Evolutionary conservation across 192 early-diverging fungal genomes (phyloP).

Genomic region (Fimicolochytrium jonesii): DNA sequence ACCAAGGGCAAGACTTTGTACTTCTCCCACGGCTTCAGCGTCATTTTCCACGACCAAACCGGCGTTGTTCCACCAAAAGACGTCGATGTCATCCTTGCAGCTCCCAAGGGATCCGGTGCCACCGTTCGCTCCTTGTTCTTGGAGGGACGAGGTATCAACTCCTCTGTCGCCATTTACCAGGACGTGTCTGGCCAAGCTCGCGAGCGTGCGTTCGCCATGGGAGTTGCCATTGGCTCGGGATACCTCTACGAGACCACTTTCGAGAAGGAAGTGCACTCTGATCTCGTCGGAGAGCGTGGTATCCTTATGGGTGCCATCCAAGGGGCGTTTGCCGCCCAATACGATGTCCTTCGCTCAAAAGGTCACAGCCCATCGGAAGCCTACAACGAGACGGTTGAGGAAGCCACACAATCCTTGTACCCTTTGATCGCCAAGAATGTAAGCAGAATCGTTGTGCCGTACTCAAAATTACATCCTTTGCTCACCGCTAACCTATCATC

Average conservation of each 20-base stretch:
- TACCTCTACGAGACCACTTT: conserved; percentile 98
- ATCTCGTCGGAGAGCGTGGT: conserved; percentile 95
- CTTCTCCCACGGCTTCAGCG: conserved; percentile 96
- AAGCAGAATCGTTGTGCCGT: too few species aligned
- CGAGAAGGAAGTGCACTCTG: conserved; percentile 94
- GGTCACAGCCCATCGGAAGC: conserved; percentile 97
- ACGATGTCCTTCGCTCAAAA: conserved; percentile 88
- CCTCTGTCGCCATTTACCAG: conserved; percentile 91
- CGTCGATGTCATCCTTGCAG: conserved; percentile 93
- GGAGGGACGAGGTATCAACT: conserved; percentile 96
- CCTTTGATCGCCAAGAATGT: conserved; percentile 87
- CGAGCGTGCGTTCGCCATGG: conserved; percentile 86
- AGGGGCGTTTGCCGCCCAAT: conserved; percentile 93
- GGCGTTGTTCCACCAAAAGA: conserved; percentile 84
- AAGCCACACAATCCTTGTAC: conserved; percentile 96
- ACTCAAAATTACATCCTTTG: too few species aligned
- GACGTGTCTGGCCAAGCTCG: conserved; percentile 90
- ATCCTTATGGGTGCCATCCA: conserved; percentile 98
- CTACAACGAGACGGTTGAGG: conserved; percentile 99
- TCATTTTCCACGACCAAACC: conserved; percentile 90
- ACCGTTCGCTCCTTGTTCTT: conserved; percentile 95
- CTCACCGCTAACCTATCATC: not conserved
- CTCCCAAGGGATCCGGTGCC: conserved; percentile 93
- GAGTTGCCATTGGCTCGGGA: conserved; percentile 91
- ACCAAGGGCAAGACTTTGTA: conserved; percentile 97